These are phyloP conservation scores for Aspergillus sp. DNA, from an alignment of 2,329 filamentous ascomycete species.

Conservation along the genomic window DNA sequence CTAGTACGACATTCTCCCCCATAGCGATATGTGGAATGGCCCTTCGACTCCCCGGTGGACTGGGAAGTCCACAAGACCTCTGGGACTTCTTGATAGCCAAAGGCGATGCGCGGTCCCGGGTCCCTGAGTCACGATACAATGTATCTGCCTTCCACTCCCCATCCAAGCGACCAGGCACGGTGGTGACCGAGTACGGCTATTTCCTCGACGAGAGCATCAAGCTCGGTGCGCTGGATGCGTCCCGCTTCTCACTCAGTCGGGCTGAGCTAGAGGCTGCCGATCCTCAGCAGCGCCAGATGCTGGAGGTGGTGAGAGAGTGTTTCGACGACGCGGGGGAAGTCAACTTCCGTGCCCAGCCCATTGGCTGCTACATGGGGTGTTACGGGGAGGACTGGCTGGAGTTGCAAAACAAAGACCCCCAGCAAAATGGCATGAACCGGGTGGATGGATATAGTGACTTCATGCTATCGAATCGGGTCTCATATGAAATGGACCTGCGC, in stretches of 20 bases:
- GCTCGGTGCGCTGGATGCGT: constrained; percentile 22
- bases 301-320: constrained; percentile 31
- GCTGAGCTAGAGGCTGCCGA: constrained; percentile 25
- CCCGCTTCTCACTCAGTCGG: constrained; percentile 26
- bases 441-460: constrained; percentile 22
- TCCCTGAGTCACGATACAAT: constrained; percentile 22
- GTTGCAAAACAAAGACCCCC: constrained; percentile 9
- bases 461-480: constrained; percentile 31
- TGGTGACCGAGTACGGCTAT: constrained; percentile 20
- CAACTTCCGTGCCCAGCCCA: constrained; percentile 27
- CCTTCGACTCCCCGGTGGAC: constrained; percentile 18
- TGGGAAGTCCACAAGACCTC: constrained; percentile 15
- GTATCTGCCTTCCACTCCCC: constrained; percentile 8
- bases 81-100: constrained; percentile 20
- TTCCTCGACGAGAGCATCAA: constrained; percentile 32
- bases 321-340: constrained; percentile 31
- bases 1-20: background rate
- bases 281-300: constrained; percentile 30
- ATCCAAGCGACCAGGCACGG: background rate
- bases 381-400: constrained; percentile 22
- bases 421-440: constrained; percentile 13
- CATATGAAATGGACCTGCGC: constrained; percentile 28
- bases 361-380: constrained; percentile 21
- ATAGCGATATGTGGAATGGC: constrained; percentile 20
- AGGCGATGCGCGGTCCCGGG: constrained; percentile 10